Evolutionary conservation across 495 filamentous ascomycete species (phyloP).

Genomic region (Penicillium cataractarum): DNA sequence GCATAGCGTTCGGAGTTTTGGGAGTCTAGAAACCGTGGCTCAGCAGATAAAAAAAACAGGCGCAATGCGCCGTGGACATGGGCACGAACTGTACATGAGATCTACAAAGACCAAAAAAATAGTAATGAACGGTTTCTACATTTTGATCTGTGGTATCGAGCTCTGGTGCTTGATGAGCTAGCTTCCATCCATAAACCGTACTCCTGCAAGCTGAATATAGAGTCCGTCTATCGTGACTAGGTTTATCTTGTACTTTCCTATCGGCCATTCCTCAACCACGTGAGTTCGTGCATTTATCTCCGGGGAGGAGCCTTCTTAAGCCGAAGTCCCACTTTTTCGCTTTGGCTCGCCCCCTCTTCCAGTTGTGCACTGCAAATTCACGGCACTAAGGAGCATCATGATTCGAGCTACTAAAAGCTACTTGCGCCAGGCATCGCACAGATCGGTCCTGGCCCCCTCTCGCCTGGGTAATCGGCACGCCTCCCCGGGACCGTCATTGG

Average conservation of each 20-base stretch:
- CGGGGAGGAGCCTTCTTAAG: slow-evolving; percentile 6
- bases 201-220: neutral
- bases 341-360: slow-evolving; percentile 4
- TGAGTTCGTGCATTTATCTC: slow-evolving; percentile 13
- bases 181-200: neutral
- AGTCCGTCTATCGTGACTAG: no score
- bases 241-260: no score
- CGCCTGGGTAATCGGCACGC: slow-evolving; percentile 30
- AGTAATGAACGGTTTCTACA: slow-evolving; percentile 28
- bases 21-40: slow-evolving; percentile 29
- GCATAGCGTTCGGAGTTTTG: slow-evolving; percentile 47
- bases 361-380: neutral
- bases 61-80: slow-evolving; percentile 16
- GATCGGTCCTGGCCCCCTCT: slow-evolving; percentile 16
- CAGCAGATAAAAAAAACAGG: slow-evolving; percentile 13
- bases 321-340: slow-evolving; percentile 10
- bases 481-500: slow-evolving; percentile 18
- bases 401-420: neutral
- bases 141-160: neutral
- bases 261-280: slow-evolving; percentile 3
- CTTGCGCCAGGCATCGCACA: slow-evolving; percentile 7
- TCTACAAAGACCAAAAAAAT: slow-evolving; percentile 29
- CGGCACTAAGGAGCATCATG: neutral
- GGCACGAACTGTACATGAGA: slow-evolving; percentile 31
- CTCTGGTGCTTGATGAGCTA: neutral